Conservation (phyloP, 345 rosid genomes). For the Capsella bursapastoris region DNA sequence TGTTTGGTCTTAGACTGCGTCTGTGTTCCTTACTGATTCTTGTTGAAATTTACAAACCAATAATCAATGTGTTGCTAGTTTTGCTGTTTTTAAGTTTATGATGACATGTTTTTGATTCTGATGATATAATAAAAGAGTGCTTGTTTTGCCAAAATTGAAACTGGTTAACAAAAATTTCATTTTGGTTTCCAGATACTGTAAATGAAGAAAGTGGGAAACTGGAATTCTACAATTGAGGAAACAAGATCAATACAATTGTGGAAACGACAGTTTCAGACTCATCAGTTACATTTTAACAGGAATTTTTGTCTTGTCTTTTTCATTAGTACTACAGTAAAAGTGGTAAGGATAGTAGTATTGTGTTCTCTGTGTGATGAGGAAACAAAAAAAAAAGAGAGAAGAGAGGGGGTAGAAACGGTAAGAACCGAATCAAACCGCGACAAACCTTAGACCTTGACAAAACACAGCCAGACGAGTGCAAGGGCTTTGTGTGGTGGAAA, state of each 20-base stretch:
- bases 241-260: constrained; percentile 3
- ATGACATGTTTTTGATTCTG: constrained; percentile 23
- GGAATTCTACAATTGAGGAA: constrained; percentile 9
- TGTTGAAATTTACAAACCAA: constrained; percentile 28
- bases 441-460: constrained; percentile 35
- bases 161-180: not conserved
- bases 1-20: constrained; percentile 31
- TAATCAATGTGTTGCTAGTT: constrained; percentile 30
- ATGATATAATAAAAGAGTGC: constrained; percentile 17
- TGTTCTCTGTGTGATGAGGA: constrained; percentile 33
- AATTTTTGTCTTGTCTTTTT: constrained; percentile 19
- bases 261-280: constrained; percentile 20
- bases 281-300: constrained; percentile 28
- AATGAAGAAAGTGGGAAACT: constrained; percentile 1
- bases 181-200: not conserved
- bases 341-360: constrained; percentile 38
- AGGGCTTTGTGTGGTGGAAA: constrained; percentile 30
- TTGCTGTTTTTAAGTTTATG: constrained; percentile 4
- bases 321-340: constrained; percentile 31
- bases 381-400: constrained; percentile 18
- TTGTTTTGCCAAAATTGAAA: not conserved
- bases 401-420: not conserved
- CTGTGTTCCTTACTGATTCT: constrained; percentile 16
- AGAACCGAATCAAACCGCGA: constrained; percentile 34
- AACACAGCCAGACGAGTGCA: constrained; percentile 47